Evolutionary conservation across 352 stramenopile species (phyloP).

Genomic region (Lagenidium giganteum): DNA sequence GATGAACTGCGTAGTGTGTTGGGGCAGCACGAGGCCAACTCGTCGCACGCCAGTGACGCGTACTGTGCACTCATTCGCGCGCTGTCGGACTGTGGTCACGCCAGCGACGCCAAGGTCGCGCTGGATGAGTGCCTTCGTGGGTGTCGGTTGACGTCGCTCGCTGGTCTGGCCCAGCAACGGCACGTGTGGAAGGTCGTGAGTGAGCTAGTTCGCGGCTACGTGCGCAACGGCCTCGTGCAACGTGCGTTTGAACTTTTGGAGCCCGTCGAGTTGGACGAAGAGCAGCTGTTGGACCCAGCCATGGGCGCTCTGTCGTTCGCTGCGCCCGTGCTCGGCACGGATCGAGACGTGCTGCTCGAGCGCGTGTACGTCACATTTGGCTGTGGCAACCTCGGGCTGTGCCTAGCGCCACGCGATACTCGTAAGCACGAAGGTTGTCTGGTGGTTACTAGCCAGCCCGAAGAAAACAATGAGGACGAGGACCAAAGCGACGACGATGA

Average conservation of each 20-base stretch:
- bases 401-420: slow-evolving; percentile 17
- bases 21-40: slow-evolving; percentile 14
- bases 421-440: too few species aligned
- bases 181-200: slow-evolving; percentile 40
- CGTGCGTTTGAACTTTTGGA: slow-evolving; percentile 38
- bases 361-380: slow-evolving; percentile 42
- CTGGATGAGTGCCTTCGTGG: slow-evolving; percentile 40
- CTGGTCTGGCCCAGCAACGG: slow-evolving; percentile 16
- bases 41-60: slow-evolving; percentile 13
- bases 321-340: slow-evolving; percentile 22
- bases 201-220: slow-evolving; percentile 29
- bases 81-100: slow-evolving; percentile 26
- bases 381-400: slow-evolving; percentile 35
- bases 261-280: slow-evolving; percentile 35
- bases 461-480: too few species aligned
- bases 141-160: slow-evolving; percentile 21
- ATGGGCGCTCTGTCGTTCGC: slow-evolving; percentile 24
- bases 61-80: slow-evolving; percentile 38
- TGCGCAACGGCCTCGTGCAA: slow-evolving; percentile 36
- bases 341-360: slow-evolving; percentile 31
- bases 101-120: slow-evolving; percentile 37
- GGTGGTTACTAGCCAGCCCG: too few species aligned
- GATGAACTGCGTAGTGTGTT: slow-evolving; percentile 17
- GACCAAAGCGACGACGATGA: background rate
- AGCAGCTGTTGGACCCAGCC: slow-evolving; percentile 30